phyloP scores from a whole-genome alignment of 2,329 filamentous ascomycete species.

The Pestalotiopsis sp. region DNA sequence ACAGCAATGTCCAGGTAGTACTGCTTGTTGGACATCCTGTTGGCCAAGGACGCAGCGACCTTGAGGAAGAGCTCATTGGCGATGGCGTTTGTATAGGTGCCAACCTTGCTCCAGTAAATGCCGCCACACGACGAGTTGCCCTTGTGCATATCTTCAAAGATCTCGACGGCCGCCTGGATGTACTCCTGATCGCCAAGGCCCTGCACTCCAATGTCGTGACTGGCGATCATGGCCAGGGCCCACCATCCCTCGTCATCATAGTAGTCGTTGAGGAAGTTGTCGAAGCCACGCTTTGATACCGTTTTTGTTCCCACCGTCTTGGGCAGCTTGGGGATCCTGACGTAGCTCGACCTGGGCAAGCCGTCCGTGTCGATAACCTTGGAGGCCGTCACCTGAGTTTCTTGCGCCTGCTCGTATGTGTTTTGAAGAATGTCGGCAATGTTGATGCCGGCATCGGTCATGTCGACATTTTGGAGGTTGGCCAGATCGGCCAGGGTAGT shows the following conservation, averaged over 20 bases:
- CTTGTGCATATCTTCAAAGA: constrained; percentile 55
- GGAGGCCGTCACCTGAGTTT: constrained; percentile 27
- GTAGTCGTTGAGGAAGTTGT: constrained; percentile 55
- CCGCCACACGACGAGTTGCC: constrained; percentile 52
- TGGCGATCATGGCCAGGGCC: constrained; percentile 58
- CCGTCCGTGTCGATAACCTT: constrained; percentile 26
- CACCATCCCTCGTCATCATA: constrained; percentile 69
- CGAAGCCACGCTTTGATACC: constrained; percentile 35
- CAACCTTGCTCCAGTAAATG: constrained; percentile 59
- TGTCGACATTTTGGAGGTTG: constrained; percentile 16
- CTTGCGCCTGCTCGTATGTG: constrained; percentile 26
- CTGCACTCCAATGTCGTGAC: constrained; percentile 48
- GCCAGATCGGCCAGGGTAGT: constrained; percentile 53
- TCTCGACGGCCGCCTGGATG: constrained; percentile 48
- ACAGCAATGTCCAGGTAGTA: constrained; percentile 50
- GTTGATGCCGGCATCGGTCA: constrained; percentile 19
- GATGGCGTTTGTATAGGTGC: constrained; percentile 51
- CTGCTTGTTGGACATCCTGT: constrained; percentile 42
- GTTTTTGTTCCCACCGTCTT: constrained; percentile 4
- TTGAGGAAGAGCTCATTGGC: constrained; percentile 60
- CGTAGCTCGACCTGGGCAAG: constrained; percentile 31
- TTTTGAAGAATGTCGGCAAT: constrained; percentile 34
- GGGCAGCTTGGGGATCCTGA: constrained; percentile 22
- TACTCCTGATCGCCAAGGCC: constrained; percentile 41
- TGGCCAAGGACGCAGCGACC: constrained; percentile 55